Base-by-base conservation (phyloP, 768 basidiomycete species). In the Russula compacta region DNA sequence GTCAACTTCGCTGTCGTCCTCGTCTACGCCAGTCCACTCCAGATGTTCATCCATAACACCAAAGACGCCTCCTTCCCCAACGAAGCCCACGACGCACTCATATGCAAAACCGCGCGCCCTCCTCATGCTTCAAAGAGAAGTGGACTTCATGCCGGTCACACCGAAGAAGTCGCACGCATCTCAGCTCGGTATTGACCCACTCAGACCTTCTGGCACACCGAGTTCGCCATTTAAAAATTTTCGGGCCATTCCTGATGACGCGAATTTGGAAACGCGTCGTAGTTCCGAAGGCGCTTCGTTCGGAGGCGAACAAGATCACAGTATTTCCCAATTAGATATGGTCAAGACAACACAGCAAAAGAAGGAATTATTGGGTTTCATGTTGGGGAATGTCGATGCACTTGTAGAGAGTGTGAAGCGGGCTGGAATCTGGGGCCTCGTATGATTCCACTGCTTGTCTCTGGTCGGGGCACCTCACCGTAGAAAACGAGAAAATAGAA, bases 311-410 rank as follows among this genome's bases (percentile, higher is more conserved):
- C 58, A 61, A 36, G 66, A 70, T 32, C 56, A 66, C 10, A 47
- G 39, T 33, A 43, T 66, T 64, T 19, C 58, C 35, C 58, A 62
- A 53, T 66, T 63, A 35, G 65, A 69, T 52, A 53, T 62, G 12
- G 56, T 69, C 35, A 70, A 75, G 66, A 87, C 84, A 46, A 91
- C 83, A 46, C 86, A 89, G 60, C 88, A 93, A 74, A 93, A 93
- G 76, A 92, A 87, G 72, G 83, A 84, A 69, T 71, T 89, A 47
- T 69, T 95, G 59, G 87, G 87, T 0, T 85, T 81, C 48, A 86
- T 93, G 83, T 72, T 95, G 47, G 92, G 91, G 4, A 95, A 95
- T 70, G 93, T 95, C 3, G 93, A 95, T 70, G 87, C 89, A 35
- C 78, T 95, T 10, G 90, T 95, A 6, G 90, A 92, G 64, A 86